A percentile compares a stretch with the other conserved stretches of the same genome.
These are phyloP conservation scores for Camelina laxa DNA, from an alignment of 345 rosid species.

Conservation along the genomic window DNA sequence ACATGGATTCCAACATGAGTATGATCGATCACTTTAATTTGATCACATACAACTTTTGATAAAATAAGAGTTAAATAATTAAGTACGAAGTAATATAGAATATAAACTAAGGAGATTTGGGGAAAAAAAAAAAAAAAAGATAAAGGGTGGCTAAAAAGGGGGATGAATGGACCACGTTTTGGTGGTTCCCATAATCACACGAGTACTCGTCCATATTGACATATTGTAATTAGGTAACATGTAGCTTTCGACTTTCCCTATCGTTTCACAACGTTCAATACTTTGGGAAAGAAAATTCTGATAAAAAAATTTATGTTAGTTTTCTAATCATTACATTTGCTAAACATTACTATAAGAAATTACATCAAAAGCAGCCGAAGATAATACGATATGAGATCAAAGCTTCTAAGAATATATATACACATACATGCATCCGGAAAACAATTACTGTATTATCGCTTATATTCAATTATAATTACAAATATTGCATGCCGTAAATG, in stretches of 20 bases:
- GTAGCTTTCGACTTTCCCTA: constrained; percentile 42
- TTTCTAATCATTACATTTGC: constrained; percentile 15
- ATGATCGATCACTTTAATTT: constrained; percentile 15
- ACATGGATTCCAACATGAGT: constrained; percentile 5
- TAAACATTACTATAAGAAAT: not conserved
- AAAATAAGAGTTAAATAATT: not conserved
- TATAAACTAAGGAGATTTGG: constrained; percentile 11
- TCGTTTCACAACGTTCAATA: constrained; percentile 16
- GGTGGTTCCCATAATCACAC: constrained; percentile 48
- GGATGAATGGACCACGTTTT: constrained; percentile 45
- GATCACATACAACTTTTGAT: not conserved
- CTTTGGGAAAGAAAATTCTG: constrained; percentile 36
- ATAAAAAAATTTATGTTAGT: not conserved
- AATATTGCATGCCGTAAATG: not conserved
- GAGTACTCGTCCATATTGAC: constrained; percentile 32
- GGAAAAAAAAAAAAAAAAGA: constrained; percentile 12
- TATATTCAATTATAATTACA: too few relatives aligned
- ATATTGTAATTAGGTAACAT: constrained; percentile 36
- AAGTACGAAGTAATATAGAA: constrained; percentile 14
- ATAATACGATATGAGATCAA: not conserved
- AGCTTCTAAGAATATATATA: not conserved
- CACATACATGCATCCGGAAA: not conserved
- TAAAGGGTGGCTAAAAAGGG: constrained; percentile 36
- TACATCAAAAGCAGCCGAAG: not conserved
- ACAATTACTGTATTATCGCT: not conserved